These are phyloP conservation scores for Cercospora sp. DNA, from an alignment of 2,329 filamentous ascomycete species.

Conservation along the genomic window DNA sequence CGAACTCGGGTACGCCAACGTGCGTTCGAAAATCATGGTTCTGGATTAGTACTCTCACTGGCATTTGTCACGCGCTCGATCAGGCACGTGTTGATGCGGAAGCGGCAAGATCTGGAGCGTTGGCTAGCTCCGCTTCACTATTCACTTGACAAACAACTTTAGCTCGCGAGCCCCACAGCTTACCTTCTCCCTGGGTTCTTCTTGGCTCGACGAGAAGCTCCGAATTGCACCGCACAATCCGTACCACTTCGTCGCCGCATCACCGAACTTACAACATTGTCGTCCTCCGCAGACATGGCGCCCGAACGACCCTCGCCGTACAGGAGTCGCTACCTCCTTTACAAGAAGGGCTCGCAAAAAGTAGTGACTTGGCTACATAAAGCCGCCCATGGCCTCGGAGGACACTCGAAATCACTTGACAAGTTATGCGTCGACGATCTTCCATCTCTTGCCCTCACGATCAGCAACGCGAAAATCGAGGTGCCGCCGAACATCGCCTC, in stretches of 20 bases:
- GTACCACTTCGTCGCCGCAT: background rate
- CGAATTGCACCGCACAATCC: background rate
- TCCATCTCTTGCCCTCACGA: background rate
- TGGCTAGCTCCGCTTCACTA: background rate
- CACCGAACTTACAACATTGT: background rate
- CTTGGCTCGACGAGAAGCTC: background rate
- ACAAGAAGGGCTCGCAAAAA: background rate
- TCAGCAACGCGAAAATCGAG: background rate
- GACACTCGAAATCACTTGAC: background rate
- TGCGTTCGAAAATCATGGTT: background rate
- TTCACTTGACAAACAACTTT: background rate
- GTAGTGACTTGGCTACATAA: too few relatives aligned
- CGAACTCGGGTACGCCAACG: background rate
- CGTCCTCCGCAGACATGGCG: background rate
- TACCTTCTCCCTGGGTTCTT: background rate
- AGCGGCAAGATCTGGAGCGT: background rate
- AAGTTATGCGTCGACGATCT: too few relatives aligned
- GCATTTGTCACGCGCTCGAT: background rate
- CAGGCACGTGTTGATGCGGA: background rate
- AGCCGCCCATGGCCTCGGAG: too few relatives aligned
- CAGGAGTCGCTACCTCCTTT: background rate
- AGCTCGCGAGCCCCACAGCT: background rate
- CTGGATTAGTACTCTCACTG: background rate
- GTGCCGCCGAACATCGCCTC: background rate
- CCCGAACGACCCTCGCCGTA: background rate